Evolutionary conservation across 192 early-diverging fungal species (phyloP).

Genomic region (Coemansia sp.): DNA sequence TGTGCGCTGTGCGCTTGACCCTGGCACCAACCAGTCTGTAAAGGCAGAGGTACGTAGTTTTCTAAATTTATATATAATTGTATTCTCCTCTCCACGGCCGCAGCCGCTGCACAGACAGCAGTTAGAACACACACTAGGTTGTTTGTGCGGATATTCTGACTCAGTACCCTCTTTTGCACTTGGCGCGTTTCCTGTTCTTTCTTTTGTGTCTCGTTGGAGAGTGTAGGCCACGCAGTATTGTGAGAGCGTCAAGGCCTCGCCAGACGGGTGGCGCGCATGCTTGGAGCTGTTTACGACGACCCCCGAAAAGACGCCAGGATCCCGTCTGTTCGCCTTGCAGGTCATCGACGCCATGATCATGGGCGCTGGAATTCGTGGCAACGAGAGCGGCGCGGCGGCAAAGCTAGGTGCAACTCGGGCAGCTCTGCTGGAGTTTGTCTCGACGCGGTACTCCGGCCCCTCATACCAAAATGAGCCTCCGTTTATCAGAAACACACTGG

Average conservation of each 20-base stretch:
- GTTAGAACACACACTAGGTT: neutral
- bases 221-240: slow-evolving; percentile 80
- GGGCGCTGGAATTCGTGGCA: slow-evolving; percentile 29
- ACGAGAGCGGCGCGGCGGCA: slow-evolving; percentile 33
- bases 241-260: slow-evolving; percentile 73
- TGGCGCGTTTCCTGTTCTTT: neutral
- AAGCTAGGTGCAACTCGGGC: slow-evolving; percentile 36
- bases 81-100: neutral
- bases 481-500: slow-evolving; percentile 83
- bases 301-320: slow-evolving; percentile 75
- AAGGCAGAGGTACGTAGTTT: slow-evolving; percentile 70
- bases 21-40: slow-evolving; percentile 64
- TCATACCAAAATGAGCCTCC: slow-evolving; percentile 42
- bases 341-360: slow-evolving; percentile 66
- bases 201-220: neutral
- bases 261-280: slow-evolving; percentile 87
- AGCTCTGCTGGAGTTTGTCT: slow-evolving; percentile 44
- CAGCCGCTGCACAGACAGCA: neutral
- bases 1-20: slow-evolving; percentile 77
- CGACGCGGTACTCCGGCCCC: slow-evolving; percentile 35
- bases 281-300: slow-evolving; percentile 74
- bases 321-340: slow-evolving; percentile 86
- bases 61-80: neutral
- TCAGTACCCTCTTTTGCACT: neutral
- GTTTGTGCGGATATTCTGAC: slow-evolving; percentile 10